A percentile compares a stretch with the other conserved stretches of the same genome.
Conservation (phyloP, 169 alveolate genomes). For the Plasmodium gaboni region DNA sequence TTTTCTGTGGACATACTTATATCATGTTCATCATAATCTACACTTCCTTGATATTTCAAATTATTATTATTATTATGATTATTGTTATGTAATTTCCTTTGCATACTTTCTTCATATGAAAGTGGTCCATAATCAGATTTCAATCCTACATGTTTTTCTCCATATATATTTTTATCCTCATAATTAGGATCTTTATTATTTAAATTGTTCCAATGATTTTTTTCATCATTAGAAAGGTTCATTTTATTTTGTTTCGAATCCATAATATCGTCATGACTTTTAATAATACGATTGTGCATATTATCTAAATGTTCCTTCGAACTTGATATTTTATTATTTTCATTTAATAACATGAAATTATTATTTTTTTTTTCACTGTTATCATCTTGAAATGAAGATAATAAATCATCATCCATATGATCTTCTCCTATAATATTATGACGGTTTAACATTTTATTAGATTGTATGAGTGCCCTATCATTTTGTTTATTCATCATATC, state of each 20-base stretch:
- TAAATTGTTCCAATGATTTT: background rate
- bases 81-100: background rate
- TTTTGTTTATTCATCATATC: background rate
- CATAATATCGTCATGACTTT: no score
- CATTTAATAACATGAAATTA: no score
- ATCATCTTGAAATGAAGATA: no score
- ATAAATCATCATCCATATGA: no score
- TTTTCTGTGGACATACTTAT: background rate
- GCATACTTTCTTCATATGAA: no score
- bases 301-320: no score
- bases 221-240: background rate
- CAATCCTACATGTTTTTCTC: background rate
- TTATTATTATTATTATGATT: slow-evolving; percentile 2
- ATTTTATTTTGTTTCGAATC: background rate
- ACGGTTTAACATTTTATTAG: no score
- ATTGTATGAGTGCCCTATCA: no score
- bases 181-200: background rate
- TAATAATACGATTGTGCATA: no score
- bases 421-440: no score
- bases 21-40: background rate
- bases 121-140: background rate
- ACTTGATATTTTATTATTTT: no score
- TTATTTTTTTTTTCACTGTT: no score
- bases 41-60: background rate
- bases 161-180: background rate